These are phyloP conservation scores for Paralagenidium karlingii DNA, from an alignment of 352 stramenopile species.

Conservation along the genomic window DNA sequence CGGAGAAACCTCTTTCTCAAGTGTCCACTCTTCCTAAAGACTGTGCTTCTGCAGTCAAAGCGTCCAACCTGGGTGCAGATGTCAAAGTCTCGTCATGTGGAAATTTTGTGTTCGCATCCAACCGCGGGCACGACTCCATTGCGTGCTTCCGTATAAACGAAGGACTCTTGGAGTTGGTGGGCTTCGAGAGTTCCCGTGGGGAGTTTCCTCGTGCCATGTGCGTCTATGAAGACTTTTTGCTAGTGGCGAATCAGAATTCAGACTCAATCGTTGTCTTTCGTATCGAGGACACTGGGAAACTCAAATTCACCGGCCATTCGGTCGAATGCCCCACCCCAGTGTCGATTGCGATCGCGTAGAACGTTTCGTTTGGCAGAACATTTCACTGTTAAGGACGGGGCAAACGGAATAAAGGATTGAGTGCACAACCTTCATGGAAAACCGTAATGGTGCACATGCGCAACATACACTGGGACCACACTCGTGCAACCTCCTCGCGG, in stretches of 20 bases:
- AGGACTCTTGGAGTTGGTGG: conserved; percentile 12
- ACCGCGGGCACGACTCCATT: conserved; percentile 50
- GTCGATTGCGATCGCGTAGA: conserved; percentile 14
- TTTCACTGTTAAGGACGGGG: too few relatives aligned
- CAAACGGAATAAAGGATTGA: too few relatives aligned
- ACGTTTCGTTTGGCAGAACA: too few relatives aligned
- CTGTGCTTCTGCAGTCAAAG: conserved; percentile 4
- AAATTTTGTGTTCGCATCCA: conserved; percentile 53
- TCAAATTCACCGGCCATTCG: conserved; percentile 26
- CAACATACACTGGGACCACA: too few relatives aligned
- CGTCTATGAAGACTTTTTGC: conserved; percentile 28
- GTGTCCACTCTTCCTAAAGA: conserved; percentile 46
- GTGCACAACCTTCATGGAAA: too few relatives aligned
- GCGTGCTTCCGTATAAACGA: conserved; percentile 32
- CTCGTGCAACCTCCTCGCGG: too few relatives aligned
- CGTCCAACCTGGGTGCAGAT: conserved; percentile 14
- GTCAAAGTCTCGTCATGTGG: conserved; percentile 37
- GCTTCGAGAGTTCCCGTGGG: conserved; percentile 26
- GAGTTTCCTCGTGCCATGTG: conserved; percentile 26
- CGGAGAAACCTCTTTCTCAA: conserved; percentile 28
- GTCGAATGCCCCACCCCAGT: conserved; percentile 26
- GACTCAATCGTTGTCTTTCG: conserved; percentile 50
- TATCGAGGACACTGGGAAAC: conserved; percentile 20
- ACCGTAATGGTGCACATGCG: too few relatives aligned
- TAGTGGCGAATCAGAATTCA: conserved; percentile 52